These are phyloP conservation scores for Plasmodium gonderi DNA, from an alignment of 169 alveolate genomes.

Conservation along the genomic window DNA sequence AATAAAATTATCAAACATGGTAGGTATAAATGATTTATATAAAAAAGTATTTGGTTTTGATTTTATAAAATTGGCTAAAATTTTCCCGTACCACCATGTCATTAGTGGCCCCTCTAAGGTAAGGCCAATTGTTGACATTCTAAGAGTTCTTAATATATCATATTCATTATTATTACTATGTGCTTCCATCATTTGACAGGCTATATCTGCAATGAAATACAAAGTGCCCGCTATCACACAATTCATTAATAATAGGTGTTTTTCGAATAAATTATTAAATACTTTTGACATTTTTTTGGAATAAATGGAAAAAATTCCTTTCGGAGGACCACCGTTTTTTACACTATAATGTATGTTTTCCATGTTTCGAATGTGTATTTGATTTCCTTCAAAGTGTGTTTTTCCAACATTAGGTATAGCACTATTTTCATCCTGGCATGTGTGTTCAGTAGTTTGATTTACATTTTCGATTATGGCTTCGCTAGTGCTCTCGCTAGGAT, in stretches of 20 bases:
- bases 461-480: not conserved
- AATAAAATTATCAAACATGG: conserved; percentile 73
- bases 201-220: conserved; percentile 65
- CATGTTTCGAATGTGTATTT: not conserved
- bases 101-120: conserved; percentile 70
- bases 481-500: not conserved
- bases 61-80: conserved; percentile 60
- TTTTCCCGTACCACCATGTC: conserved; percentile 76
- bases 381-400: not conserved
- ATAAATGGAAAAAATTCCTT: conserved; percentile 3
- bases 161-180: conserved; percentile 7
- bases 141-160: conserved; percentile 55
- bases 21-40: conserved; percentile 72
- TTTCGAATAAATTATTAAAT: conserved; percentile 72
- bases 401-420: not conserved
- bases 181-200: conserved; percentile 60
- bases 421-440: not conserved
- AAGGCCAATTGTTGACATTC: conserved; percentile 60
- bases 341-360: not conserved
- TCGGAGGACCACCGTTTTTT: not conserved
- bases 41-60: conserved; percentile 69
- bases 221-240: conserved; percentile 56
- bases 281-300: not conserved
- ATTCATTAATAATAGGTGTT: conserved; percentile 72
- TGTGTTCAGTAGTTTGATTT: not conserved